Evolutionary conservation across 208 protist species (phyloP).

Genomic region (Hexamita inflata): DNA sequence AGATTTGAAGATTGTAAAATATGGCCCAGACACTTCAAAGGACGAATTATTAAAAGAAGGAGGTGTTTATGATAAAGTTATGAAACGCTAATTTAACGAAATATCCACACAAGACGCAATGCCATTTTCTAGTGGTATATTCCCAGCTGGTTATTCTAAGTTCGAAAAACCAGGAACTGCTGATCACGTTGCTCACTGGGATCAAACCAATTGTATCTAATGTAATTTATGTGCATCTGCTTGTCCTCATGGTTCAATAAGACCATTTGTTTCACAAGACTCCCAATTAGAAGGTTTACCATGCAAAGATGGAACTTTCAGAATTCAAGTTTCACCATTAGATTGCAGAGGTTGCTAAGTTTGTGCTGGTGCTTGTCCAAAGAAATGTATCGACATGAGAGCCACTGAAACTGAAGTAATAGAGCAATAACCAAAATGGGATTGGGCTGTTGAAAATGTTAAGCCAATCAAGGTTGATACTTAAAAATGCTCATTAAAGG

Average conservation of each 20-base stretch:
- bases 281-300: neutral
- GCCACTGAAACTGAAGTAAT: neutral
- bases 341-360: conserved; percentile 39
- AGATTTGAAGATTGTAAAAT: neutral
- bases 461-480: neutral
- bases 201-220: conserved; percentile 54
- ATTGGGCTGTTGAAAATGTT: neutral
- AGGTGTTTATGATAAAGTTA: no score
- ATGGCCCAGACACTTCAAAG: neutral
- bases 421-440: neutral
- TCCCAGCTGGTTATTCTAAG: conserved; percentile 21
- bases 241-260: conserved; percentile 57
- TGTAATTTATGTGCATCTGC: conserved; percentile 55
- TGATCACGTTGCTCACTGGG: conserved; percentile 47
- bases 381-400: conserved; percentile 2
- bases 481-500: conserved; percentile 6
- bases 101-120: neutral
- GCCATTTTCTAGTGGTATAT: neutral
- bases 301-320: neutral
- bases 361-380: conserved; percentile 31
- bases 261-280: conserved; percentile 54
- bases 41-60: neutral
- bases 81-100: neutral
- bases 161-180: conserved; percentile 53
- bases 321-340: conserved; percentile 36